Base-by-base conservation (phyloP, 441 rosid genomes). In the Adansonia rubrostipa region DNA sequence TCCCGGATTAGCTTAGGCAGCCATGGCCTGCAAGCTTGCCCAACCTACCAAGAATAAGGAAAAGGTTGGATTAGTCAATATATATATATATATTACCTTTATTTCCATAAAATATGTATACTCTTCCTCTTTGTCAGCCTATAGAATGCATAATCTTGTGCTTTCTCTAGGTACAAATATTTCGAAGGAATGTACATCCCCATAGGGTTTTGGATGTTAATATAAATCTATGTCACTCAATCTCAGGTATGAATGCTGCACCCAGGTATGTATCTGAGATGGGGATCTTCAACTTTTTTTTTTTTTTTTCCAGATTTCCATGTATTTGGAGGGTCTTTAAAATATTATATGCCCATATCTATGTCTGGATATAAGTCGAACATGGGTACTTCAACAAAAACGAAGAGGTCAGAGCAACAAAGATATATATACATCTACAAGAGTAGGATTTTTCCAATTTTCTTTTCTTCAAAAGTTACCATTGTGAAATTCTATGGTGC, bases 21-120 rank as follows among this genome's bases (percentile, higher is more conserved):
- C 40, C 92, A 74, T 7, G 94, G 98, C 79, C 86, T 91, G 74
- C 90, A 88, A 8, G 98, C 96, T 89, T 92, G 97, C 44, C 96
- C 98, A 74, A 95, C 90, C 97, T 92, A 71, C 15, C 47, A 74
- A 65, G 20, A 36, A 42, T 15, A 48, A 48, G 13, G 60, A 53
- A 28, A 53, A 57, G 47, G 61, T 51, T 28, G 48, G 24, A 53
- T 75, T 64, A 50, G 8, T 36, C 71, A 51, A 74, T 40, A 62
- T 64, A 64, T 22, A 57, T 57, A 57, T 57, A 57, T 57, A 57
- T 57, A 36, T 53, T 6, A 28, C 53, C 22, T 66, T 42, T 45
- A 19, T 53, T 36, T 51, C 15, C 61, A 71, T n/a, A 6, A 28
- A 51, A 71, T 28, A 71, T 33, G 24, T 54, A 47, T 54, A 15